Percentiles rank a stretch among this genome's conserved stretches.
These are phyloP conservation scores for Neonectria neomacrospora DNA, from an alignment of 2,329 filamentous ascomycete species.

Conservation along the genomic window DNA sequence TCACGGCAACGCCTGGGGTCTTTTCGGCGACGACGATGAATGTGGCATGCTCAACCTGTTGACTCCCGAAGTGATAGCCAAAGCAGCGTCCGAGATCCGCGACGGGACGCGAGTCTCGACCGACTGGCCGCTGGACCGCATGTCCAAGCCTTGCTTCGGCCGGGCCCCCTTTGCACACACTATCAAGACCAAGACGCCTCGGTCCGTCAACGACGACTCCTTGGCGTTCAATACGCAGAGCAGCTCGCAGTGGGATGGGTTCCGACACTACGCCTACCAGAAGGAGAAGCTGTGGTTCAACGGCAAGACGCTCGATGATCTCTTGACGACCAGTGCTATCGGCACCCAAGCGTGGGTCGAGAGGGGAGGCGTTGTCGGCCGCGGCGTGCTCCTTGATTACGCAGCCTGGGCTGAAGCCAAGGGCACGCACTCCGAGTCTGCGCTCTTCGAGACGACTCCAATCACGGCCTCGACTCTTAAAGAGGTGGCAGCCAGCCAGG, in stretches of 20 bases:
- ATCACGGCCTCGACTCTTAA: conserved; percentile 46
- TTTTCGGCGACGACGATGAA: conserved; percentile 62
- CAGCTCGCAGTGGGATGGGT: conserved; percentile 54
- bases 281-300: conserved; percentile 50
- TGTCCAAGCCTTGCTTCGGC: conserved; percentile 49
- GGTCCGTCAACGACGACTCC: conserved; percentile 48
- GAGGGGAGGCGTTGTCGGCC: conserved; percentile 57
- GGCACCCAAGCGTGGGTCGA: conserved; percentile 47
- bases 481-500: conserved; percentile 52
- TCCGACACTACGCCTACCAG: conserved; percentile 53
- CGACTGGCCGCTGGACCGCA: conserved; percentile 49
- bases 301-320: conserved; percentile 54
- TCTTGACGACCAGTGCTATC: conserved; percentile 48
- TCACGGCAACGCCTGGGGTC: conserved; percentile 65
- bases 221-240: conserved; percentile 52
- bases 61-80: conserved; percentile 48
- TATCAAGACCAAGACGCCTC: conserved; percentile 43
- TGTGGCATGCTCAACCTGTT: conserved; percentile 66
- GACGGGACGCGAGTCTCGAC: conserved; percentile 48
- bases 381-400: conserved; percentile 64
- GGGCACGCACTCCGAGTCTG: conserved; percentile 50
- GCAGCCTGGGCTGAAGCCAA: conserved; percentile 53
- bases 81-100: conserved; percentile 45
- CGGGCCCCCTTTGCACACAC: conserved; percentile 46
- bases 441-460: conserved; percentile 54